phyloP scores from a whole-genome alignment of 2,329 filamentous ascomycete genomes.

The Escovopsis sp. region DNA sequence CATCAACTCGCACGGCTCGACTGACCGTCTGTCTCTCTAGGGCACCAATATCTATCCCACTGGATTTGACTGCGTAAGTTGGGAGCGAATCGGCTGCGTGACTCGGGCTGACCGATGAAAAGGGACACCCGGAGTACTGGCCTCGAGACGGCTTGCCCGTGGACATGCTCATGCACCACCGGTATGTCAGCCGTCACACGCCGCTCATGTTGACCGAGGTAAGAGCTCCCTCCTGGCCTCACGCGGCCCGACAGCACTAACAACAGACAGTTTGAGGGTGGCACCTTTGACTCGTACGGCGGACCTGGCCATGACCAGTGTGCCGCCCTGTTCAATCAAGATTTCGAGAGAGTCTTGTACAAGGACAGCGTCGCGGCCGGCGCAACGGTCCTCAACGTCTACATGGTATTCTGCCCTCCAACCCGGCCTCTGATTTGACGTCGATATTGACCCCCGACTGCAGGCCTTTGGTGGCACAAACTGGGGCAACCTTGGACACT shows the following conservation, averaged over 20 bases:
- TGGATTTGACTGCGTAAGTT: conserved; percentile 28
- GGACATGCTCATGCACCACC: conserved; percentile 26
- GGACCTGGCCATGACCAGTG: conserved; percentile 57
- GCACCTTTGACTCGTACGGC: conserved; percentile 61
- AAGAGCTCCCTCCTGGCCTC: conserved; percentile 10
- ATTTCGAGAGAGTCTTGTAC: conserved; percentile 66
- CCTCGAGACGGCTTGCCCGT: conserved; percentile 37
- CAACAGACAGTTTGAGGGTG: conserved; percentile 45
- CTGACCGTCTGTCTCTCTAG: conserved; percentile 7
- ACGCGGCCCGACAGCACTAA: background rate
- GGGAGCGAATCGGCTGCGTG: background rate
- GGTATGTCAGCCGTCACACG: conserved; percentile 46
- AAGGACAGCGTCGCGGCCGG: conserved; percentile 59
- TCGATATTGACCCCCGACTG: background rate
- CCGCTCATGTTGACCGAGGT: conserved; percentile 50
- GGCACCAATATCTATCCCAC: conserved; percentile 26
- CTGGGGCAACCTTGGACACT: conserved; percentile 65
- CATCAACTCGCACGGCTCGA: conserved; percentile 2
- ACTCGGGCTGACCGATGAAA: background rate
- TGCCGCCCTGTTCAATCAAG: conserved; percentile 48
- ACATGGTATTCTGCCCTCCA: conserved; percentile 41
- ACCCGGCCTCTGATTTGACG: conserved; percentile 2
- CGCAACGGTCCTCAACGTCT: conserved; percentile 54
- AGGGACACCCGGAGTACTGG: conserved; percentile 37
- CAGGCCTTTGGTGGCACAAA: conserved; percentile 64